A percentile compares a stretch with the other conserved stretches of the same genome.
These are phyloP conservation scores for Clausena lansium DNA, from an alignment of 345 rosid species.

Conservation along the genomic window DNA sequence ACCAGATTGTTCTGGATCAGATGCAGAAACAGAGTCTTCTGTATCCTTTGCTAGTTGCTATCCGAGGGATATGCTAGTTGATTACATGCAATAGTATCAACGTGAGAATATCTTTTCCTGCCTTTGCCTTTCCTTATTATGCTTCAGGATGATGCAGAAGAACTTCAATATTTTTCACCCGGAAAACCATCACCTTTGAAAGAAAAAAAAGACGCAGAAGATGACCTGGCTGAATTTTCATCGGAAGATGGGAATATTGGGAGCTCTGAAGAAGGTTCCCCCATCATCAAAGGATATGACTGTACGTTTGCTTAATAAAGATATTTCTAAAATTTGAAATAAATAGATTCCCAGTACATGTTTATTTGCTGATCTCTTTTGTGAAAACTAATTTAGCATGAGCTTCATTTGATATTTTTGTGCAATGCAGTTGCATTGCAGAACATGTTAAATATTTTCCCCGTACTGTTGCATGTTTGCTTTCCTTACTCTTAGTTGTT, in stretches of 20 bases:
- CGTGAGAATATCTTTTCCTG: slow-evolving; percentile 14
- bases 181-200: slow-evolving; percentile 27
- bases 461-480: slow-evolving; percentile 1
- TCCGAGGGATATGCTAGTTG: neutral
- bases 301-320: slow-evolving; percentile 11
- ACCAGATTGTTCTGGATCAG: slow-evolving; percentile 32
- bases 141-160: slow-evolving; percentile 51
- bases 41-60: slow-evolving; percentile 43
- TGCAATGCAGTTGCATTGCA: neutral
- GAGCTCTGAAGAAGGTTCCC: slow-evolving; percentile 50
- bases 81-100: slow-evolving; percentile 4
- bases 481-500: neutral
- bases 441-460: neutral
- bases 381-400: neutral
- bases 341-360: neutral
- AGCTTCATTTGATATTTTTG: neutral
- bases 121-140: slow-evolving; percentile 45
- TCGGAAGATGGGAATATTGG: slow-evolving; percentile 50
- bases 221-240: slow-evolving; percentile 37
- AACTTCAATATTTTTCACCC: slow-evolving; percentile 38
- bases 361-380: neutral
- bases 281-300: slow-evolving; percentile 29
- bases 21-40: slow-evolving; percentile 35
- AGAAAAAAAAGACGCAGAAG: slow-evolving; percentile 36
- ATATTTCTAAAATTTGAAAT: slow-evolving; percentile 2